Percentiles rank a stretch among this genome's conserved stretches.
phyloP scores from a whole-genome alignment of 306 rosid species.

The Vicia faba region DNA sequence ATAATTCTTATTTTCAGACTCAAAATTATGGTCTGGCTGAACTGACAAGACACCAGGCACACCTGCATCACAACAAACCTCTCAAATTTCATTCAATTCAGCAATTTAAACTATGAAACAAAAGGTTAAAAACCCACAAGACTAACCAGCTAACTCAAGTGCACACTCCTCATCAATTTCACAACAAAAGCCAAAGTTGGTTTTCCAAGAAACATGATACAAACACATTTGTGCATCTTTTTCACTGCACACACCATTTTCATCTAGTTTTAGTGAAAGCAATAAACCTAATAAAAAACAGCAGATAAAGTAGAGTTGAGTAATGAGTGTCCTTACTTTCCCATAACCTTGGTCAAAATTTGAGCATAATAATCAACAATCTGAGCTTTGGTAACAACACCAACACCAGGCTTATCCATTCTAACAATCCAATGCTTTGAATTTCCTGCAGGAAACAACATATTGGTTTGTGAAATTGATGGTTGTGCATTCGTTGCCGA shows the following conservation, averaged over 20 bases:
- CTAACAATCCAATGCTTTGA: conserved; percentile 85
- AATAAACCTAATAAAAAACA: conserved; percentile 26
- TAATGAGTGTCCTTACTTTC: conserved; percentile 55
- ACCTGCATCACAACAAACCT: conserved; percentile 51
- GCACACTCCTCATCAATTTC: conserved; percentile 85
- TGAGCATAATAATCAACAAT: conserved; percentile 82
- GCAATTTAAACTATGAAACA: conserved; percentile 14
- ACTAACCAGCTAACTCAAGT: conserved; percentile 60
- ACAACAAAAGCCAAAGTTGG: conserved; percentile 84
- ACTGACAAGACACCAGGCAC: conserved; percentile 79
- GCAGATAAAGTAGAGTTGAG: not conserved
- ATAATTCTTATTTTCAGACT: conserved; percentile 70
- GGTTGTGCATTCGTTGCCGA: conserved; percentile 38
- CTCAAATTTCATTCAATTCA: not conserved
- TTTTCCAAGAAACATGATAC: conserved; percentile 84
- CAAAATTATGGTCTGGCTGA: conserved; percentile 59
- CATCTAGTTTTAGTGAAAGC: conserved; percentile 27
- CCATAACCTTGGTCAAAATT: conserved; percentile 73
- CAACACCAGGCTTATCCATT: conserved; percentile 74
- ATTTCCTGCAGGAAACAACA: conserved; percentile 66
- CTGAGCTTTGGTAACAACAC: conserved; percentile 88
- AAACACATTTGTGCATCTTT: conserved; percentile 92
- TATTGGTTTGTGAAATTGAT: conserved; percentile 33
- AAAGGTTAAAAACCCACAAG: conserved; percentile 10
- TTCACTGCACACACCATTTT: conserved; percentile 54